phyloP scores from a whole-genome alignment of 2,329 filamentous ascomycete species.

The Alternaria tenuissima region DNA sequence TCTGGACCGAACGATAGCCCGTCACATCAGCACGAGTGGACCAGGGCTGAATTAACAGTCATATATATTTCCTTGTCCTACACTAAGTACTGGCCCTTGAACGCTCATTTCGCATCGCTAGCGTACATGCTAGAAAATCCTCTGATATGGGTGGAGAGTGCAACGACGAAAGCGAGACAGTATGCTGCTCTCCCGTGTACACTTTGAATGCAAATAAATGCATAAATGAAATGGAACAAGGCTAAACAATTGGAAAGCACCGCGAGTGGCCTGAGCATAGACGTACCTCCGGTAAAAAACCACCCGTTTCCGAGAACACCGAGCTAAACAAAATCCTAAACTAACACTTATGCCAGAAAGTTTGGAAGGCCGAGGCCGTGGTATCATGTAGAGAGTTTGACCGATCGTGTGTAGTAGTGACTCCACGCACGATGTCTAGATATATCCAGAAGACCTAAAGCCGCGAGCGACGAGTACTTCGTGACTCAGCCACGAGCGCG shows the following conservation, averaged over 20 bases:
- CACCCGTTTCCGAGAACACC: constrained; percentile 6
- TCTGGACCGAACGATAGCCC: neutral
- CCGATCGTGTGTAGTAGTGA: neutral
- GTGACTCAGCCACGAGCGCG: constrained; percentile 23
- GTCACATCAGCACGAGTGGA: neutral
- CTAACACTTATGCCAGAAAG: constrained; percentile 1
- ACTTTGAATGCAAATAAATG: neutral
- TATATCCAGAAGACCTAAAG: neutral
- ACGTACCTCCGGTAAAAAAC: neutral
- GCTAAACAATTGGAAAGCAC: neutral
- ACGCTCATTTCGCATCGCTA: neutral
- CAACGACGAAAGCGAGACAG: neutral
- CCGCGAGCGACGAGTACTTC: neutral
- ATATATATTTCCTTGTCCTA: constrained; percentile 5
- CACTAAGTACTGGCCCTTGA: neutral
- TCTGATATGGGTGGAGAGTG: constrained; percentile 1
- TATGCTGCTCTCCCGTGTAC: neutral
- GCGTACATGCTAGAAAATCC: neutral
- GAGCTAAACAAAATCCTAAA: constrained; percentile 2
- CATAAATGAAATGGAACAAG: neutral
- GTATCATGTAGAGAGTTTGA: constrained; percentile 4
- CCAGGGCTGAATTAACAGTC: neutral
- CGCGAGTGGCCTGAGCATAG: neutral
- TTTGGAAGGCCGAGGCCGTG: neutral
- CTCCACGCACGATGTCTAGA: neutral